Evolutionary conservation across 139 green algal species (phyloP).

Genomic region (Tetraselmis chui): DNA sequence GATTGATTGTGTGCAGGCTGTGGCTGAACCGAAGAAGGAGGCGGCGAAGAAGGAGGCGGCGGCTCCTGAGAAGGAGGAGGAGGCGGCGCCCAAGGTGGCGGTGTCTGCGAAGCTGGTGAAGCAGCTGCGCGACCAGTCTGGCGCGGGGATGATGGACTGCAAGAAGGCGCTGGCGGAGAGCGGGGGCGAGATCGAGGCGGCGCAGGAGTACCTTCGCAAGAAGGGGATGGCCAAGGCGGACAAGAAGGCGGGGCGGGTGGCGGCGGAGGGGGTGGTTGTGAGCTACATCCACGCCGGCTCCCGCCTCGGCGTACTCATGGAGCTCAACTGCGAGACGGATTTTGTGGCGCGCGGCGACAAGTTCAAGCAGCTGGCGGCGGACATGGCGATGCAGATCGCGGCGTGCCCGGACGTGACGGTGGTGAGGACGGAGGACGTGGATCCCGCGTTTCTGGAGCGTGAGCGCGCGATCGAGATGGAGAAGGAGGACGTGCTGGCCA

Average conservation of each 20-base stretch:
- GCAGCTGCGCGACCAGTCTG: slow-evolving; percentile 75
- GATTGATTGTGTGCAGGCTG: no score
- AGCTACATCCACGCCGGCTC: slow-evolving; percentile 95
- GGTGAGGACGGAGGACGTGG: slow-evolving; percentile 70
- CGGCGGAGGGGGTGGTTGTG: slow-evolving; percentile 70
- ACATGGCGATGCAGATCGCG: slow-evolving; percentile 75
- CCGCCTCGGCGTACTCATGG: slow-evolving; percentile 69
- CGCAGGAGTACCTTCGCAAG: slow-evolving; percentile 68
- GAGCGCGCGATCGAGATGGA: slow-evolving; percentile 91
- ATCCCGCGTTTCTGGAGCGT: slow-evolving; percentile 58
- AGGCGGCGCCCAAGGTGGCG: slow-evolving; percentile 25
- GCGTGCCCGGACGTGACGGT: slow-evolving; percentile 48
- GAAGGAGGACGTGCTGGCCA: slow-evolving; percentile 90
- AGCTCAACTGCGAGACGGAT: slow-evolving; percentile 98
- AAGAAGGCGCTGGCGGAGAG: slow-evolving; percentile 85
- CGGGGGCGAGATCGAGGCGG: slow-evolving; percentile 71
- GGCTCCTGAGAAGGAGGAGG: slow-evolving; percentile 22
- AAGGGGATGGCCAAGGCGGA: slow-evolving; percentile 90
- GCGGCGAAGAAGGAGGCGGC: slow-evolving; percentile 38
- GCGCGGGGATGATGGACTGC: slow-evolving; percentile 97
- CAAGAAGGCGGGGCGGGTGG: slow-evolving; percentile 89
- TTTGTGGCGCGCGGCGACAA: slow-evolving; percentile 87
- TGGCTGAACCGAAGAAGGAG: slow-evolving; percentile 17
- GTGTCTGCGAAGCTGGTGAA: slow-evolving; percentile 76
- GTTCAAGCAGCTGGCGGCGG: slow-evolving; percentile 82